Base-by-base conservation (phyloP, 495 filamentous ascomycete genomes). In the Lentithecium fluviatile region DNA sequence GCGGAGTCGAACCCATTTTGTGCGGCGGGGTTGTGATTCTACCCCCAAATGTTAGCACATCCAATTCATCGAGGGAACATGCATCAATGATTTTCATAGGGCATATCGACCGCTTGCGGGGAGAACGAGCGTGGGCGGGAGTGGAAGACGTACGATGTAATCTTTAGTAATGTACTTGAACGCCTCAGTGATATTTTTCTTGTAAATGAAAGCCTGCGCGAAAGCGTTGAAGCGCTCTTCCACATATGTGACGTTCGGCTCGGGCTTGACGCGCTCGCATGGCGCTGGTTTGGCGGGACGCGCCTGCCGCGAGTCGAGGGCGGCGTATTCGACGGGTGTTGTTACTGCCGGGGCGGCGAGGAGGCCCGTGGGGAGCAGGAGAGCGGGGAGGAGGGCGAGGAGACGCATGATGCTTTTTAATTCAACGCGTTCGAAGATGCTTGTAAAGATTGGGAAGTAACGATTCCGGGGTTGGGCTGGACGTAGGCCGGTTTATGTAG, bases 1-100 rank as follows among this genome's bases (percentile, higher is more conserved):
- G 74, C 73, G 7, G 73, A 71, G 19, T 73, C 67, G 3, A 69
- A 70, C 1, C 74, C 74, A 34, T 76, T 73, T 36, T 73, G 49
- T 1, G 71, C 74, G 20, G 51, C 12, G 1, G 74, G 73, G 56
- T 76, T 74, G 66, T 76, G 74, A 51, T 76, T 76, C 74, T 76
- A 10, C 10, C 10, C 29, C 3, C 29, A 3, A 3, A 52, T 2
- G 45, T 54, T 4, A 51, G 48, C 10, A 21, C n/a, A 20, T 46
- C 19, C 13, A 25, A 2, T 36, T 2, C 6, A 45, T 2, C 29
- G 1, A 20, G 26, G 3, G 20, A 32, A 8, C 19, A 38, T 37
- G n/a, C 4, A 49, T 12, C 8, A 5, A 17, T 24, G 20, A 12
- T 10, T 7, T 12, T 5, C 15, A 12, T 17, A 36, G 19, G 26